Base-by-base conservation (phyloP, 768 basidiomycete species). In the Arthromyces matolae region DNA sequence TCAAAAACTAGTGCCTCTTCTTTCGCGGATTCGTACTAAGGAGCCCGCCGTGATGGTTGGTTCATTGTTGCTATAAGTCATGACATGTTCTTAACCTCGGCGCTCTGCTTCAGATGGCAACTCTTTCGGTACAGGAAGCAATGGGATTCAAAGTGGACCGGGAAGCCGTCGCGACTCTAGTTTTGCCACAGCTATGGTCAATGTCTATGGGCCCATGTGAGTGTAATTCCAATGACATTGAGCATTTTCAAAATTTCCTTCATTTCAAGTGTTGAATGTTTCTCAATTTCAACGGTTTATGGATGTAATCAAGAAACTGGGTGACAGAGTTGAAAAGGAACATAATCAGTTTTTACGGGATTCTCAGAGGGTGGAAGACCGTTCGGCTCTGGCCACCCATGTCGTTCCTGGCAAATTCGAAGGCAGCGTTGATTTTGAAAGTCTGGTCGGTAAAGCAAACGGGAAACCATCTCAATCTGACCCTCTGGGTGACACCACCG, bases 111-210 rank as follows among this genome's bases (percentile, higher is more conserved):
- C 6, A 91, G 90, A 87, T 93, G 82, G 88, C 89, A 2, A 92
- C 92, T 0, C 71, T 93, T 34, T 79, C 78, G 18, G 92, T 97
- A 0, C 94, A 97, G 68, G 93, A 94, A 64, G 91, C 91, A 1
- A 97, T 96, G 94, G 93, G 94, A 8, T 78, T 83, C 56, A 96
- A 95, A 63, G 84, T 97, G 2, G 94, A 96, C 56, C 80, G 93
- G 39, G 92, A 94, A 66, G 91, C 93, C 8, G 89, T 93, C 9
- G 91, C 91, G 2, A 89, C 86, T 0, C 73, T 92, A 34, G 89
- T 95, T 24, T 71, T 95, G 10, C 92, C 92, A 8, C 92, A 95
- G 72, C 68, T 94, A 22, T 99, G 96, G 96, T 75, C 86, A 3
- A 97, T 99, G 93, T 93, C 89, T 3, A 95, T 98, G 72, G 94